Evolutionary conservation across 164 flowering plant genomes (phyloP).

Genomic region (Platanus orientalis): DNA sequence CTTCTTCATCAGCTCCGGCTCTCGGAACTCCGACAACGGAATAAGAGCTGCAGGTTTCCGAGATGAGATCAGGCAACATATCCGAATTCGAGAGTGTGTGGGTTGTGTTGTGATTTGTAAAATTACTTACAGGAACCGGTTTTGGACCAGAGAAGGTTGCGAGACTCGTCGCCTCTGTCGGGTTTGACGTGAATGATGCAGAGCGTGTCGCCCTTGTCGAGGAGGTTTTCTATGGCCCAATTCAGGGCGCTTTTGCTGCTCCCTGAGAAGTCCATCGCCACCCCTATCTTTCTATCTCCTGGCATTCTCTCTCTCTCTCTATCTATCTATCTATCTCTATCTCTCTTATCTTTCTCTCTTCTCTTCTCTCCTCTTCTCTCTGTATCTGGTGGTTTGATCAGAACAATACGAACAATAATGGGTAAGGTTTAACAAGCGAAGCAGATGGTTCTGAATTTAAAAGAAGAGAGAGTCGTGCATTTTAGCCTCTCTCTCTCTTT

Average conservation of each 20-base stretch:
- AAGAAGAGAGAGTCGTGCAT: too few species aligned
- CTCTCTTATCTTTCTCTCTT: too few species aligned
- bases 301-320: slow-evolving; percentile 22
- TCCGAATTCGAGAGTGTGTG: too few species aligned
- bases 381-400: too few species aligned
- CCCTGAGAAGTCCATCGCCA: slow-evolving; percentile 54
- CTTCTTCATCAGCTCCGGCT: slow-evolving; percentile 38
- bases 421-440: too few species aligned
- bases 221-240: slow-evolving; percentile 49
- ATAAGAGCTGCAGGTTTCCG: slow-evolving; percentile 45
- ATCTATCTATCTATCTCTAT: too few species aligned
- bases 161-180: slow-evolving; percentile 26
- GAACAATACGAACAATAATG: too few species aligned
- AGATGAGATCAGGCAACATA: background rate
- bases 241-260: slow-evolving; percentile 51
- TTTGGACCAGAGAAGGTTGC: slow-evolving; percentile 42
- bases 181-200: slow-evolving; percentile 35
- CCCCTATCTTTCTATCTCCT: slow-evolving; percentile 38
- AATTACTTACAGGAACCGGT: slow-evolving; percentile 54
- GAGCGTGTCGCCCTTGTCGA: slow-evolving; percentile 44
- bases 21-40: slow-evolving; percentile 55
- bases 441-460: too few species aligned
- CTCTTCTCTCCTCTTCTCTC: too few species aligned
- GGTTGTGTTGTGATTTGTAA: too few species aligned
- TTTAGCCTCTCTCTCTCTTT: too few species aligned